Evolutionary conservation across 1,284 basidiomycete genomes (phyloP).

Genomic region (Malassezia furfur): DNA sequence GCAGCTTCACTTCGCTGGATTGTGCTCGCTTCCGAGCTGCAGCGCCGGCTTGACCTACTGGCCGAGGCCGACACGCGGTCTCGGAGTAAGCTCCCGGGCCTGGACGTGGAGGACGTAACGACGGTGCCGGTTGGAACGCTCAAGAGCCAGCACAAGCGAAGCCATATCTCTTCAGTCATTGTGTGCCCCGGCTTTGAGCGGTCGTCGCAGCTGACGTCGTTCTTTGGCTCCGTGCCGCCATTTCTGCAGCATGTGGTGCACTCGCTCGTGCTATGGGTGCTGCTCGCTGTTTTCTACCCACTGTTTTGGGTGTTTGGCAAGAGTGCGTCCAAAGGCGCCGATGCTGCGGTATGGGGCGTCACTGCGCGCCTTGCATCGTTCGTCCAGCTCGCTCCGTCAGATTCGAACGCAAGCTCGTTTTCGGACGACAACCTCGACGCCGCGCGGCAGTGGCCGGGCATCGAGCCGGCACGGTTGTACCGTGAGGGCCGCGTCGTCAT

Average conservation of each 20-base stretch:
- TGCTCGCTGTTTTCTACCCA: constrained; percentile 22
- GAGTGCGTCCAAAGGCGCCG: constrained; percentile 22
- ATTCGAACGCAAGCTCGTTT: background rate
- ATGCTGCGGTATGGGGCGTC: constrained; percentile 26
- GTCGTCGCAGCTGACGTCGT: constrained; percentile 5
- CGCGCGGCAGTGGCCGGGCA: constrained; percentile 6
- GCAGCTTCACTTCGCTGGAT: constrained; percentile 28
- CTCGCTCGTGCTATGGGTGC: constrained; percentile 6
- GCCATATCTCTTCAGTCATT: constrained; percentile 31
- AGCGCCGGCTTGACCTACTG: constrained; percentile 29
- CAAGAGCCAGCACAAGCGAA: constrained; percentile 7
- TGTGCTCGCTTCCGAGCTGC: constrained; percentile 28
- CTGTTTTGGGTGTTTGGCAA: constrained; percentile 29
- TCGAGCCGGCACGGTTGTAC: constrained; percentile 9
- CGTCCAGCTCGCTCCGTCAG: background rate
- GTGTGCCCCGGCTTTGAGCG: constrained; percentile 44
- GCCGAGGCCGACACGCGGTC: constrained; percentile 35
- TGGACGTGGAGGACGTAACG: constrained; percentile 18
- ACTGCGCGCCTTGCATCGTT: constrained; percentile 15
- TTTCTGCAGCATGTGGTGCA: constrained; percentile 4
- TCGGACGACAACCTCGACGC: background rate
- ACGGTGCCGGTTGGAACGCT: background rate
- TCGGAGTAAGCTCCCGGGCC: constrained; percentile 27
- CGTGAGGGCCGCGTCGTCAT: constrained; percentile 11
- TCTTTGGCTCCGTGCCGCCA: background rate